Conservation (phyloP, 2,329 filamentous ascomycete genomes). For the Fusarium pininemorale region DNA sequence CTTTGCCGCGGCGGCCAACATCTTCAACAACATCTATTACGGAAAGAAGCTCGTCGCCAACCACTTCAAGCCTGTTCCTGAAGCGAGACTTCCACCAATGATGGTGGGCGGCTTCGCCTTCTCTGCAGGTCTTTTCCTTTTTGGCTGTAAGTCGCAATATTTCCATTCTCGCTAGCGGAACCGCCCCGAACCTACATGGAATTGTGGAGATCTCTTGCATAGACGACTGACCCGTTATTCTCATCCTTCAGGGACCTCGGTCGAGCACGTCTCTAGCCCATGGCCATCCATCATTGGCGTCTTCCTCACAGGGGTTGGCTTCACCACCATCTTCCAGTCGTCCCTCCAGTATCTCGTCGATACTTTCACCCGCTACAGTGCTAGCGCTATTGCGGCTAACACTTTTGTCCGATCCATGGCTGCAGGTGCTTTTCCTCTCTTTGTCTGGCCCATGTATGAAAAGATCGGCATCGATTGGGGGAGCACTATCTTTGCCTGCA, state of each 20-base stretch:
- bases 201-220: not conserved
- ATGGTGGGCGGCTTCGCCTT: not conserved
- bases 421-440: not conserved
- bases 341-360: not conserved
- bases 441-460: not conserved
- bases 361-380: not conserved
- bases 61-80: not conserved
- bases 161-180: not conserved
- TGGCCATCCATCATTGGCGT: not conserved
- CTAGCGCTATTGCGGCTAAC: not conserved
- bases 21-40: not conserved
- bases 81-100: constrained; percentile 2
- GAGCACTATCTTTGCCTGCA: not conserved
- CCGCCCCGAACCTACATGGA: not conserved
- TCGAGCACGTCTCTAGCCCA: not conserved
- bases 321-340: not conserved
- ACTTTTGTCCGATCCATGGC: not conserved
- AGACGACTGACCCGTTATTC: not conserved
- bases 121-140: not conserved
- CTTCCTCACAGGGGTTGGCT: not conserved
- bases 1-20: not conserved
- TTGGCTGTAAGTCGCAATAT: not conserved
- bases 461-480: not conserved
- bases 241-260: not conserved
- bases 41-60: not conserved